These are phyloP conservation scores for Leccinum griseonigrum DNA, from an alignment of 1,284 basidiomycete species.

Conservation along the genomic window DNA sequence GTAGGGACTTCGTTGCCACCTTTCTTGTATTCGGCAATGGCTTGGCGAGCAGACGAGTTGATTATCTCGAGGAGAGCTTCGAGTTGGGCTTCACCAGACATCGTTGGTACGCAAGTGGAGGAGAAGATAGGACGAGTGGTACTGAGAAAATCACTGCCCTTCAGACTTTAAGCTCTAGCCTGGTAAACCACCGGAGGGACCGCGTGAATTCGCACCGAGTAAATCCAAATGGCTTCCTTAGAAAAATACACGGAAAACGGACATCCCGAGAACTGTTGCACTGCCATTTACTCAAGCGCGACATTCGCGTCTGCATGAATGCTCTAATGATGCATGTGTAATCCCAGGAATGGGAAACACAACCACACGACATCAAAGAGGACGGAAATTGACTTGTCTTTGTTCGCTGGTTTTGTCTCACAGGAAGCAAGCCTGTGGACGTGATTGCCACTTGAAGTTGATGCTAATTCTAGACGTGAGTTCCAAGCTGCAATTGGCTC, in stretches of 20 bases:
- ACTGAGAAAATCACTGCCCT: not conserved
- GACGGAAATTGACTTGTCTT: not conserved
- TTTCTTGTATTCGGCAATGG: conserved; percentile 31
- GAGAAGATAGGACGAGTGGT: not conserved
- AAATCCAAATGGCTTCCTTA: not conserved
- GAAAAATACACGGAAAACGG: not conserved
- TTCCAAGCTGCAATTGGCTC: not conserved
- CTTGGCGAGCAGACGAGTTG: conserved; percentile 22
- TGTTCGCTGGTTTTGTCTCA: conserved; percentile 16
- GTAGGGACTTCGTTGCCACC: conserved; percentile 21
- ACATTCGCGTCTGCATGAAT: not conserved
- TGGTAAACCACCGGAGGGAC: not conserved
- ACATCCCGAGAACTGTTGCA: not conserved
- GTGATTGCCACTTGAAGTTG: not conserved
- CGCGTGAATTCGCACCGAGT: not conserved
- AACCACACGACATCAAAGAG: not conserved
- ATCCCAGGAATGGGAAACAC: conserved; percentile 13
- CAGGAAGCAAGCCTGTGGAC: not conserved
- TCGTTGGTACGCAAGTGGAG: conserved; percentile 1
- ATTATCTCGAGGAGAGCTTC: not conserved
- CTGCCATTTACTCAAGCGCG: not conserved
- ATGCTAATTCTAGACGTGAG: not conserved
- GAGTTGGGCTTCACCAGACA: conserved; percentile 28
- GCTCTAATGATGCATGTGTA: not conserved
- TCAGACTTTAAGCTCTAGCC: not conserved